A percentile compares a stretch with the other conserved stretches of the same genome.
phyloP scores from a whole-genome alignment of 192 early-diverging fungal species.

The Entomortierella chlamydospora region DNA sequence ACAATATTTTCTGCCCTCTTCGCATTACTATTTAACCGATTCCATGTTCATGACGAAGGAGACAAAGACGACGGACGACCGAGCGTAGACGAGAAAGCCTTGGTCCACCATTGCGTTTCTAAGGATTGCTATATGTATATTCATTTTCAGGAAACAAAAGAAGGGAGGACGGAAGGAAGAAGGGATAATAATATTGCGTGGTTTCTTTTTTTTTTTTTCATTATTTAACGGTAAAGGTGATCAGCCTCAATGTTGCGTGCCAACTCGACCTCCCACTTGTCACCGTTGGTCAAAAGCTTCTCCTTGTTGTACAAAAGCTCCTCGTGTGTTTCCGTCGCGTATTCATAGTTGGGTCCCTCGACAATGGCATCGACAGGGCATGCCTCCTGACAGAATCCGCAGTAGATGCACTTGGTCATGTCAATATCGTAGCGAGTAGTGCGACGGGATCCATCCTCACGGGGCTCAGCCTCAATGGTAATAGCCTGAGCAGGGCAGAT shows the following conservation, averaged over 20 bases:
- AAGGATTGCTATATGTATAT: neutral
- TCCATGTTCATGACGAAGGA: no score
- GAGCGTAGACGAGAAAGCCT: no score
- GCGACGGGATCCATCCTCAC: conserved; percentile 93
- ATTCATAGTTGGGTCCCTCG: conserved; percentile 97
- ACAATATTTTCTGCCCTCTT: no score
- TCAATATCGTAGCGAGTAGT: conserved; percentile 99
- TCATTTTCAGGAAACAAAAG: neutral
- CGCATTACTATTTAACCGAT: no score
- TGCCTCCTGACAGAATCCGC: conserved; percentile 97
- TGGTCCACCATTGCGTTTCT: no score
- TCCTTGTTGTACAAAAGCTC: conserved; percentile 99
- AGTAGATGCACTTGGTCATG: conserved; percentile 99
- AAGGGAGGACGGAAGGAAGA: neutral
- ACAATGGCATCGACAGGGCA: conserved; percentile 99
- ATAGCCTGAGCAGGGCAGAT: conserved; percentile 98
- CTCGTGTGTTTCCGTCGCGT: conserved; percentile 96
- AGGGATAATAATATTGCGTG: neutral
- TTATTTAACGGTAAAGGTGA: conserved; percentile 68
- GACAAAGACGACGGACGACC: no score
- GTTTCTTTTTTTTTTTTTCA: neutral
- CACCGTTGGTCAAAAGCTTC: conserved; percentile 95
- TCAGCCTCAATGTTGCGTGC: conserved; percentile 78
- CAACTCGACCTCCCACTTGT: conserved; percentile 97
- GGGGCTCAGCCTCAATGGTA: conserved; percentile 96